Conservation (phyloP, 1,284 basidiomycete genomes). For the Pterula multifida region DNA sequence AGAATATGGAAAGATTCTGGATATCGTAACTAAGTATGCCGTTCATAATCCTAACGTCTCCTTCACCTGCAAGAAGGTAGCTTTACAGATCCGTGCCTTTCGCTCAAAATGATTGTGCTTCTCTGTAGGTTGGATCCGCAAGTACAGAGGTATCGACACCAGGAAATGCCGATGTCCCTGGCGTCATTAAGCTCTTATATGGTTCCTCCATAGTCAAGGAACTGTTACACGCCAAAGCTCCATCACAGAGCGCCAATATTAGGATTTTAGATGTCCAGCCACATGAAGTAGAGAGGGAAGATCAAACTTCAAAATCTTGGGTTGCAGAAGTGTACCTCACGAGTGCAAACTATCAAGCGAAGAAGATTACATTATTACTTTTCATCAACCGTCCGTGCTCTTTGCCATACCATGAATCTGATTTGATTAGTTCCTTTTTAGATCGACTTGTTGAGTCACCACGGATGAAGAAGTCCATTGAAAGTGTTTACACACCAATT, state of each 20-base stretch:
- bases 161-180: constrained; percentile 2
- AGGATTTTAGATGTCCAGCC: constrained; percentile 16
- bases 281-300: constrained; percentile 11
- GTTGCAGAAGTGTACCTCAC: constrained; percentile 70
- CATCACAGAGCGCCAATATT: constrained; percentile 9
- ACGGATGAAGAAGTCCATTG: constrained; percentile 80
- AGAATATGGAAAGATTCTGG: constrained; percentile 86
- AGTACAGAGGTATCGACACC: constrained; percentile 80
- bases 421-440: constrained; percentile 19
- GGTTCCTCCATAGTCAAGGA: constrained; percentile 77
- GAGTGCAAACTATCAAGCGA: constrained; percentile 82
- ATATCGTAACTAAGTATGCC: constrained; percentile 92
- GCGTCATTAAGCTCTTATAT: constrained; percentile 72
- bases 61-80: constrained; percentile 86
- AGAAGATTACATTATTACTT: constrained; percentile 78
- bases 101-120: neutral
- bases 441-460: constrained; percentile 91
- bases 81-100: neutral
- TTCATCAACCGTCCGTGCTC: constrained; percentile 86
- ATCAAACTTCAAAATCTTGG: constrained; percentile 40
- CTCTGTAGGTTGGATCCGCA: constrained; percentile 48
- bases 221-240: constrained; percentile 38
- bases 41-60: constrained; percentile 84
- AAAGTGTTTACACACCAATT: constrained; percentile 75
- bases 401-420: neutral